Evolutionary conservation across 1,284 basidiomycete genomes (phyloP), one percentile per base, ranked within the genome.

Genomic region (Ustilago hordei): DNA sequence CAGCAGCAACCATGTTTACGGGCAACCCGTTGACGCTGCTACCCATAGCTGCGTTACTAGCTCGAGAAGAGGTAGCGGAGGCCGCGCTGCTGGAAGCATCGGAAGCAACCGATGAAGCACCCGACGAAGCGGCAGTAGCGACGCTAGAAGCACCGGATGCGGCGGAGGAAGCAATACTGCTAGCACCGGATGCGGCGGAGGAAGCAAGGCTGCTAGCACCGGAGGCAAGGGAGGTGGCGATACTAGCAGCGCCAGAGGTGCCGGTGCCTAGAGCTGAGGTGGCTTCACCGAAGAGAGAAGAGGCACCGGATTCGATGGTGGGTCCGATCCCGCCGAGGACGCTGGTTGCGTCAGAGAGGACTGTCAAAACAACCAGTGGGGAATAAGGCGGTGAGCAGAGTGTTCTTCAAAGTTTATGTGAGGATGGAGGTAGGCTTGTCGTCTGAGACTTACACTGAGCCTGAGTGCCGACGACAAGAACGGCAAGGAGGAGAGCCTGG

Each of bases 401-500:
- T 34, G 4, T 38, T 39, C n/a, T 7, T 8, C 36, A 38, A 8
- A n/a, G n/a, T 39, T 15, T 4, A 28, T 3, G 31, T 12, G 23
- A 47, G 55, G 4, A 8, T 13, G 0, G 3, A 11, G 11, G 13
- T 12, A 23, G 13, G 12, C 19, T 19, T 13, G 41, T 17, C 17
- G 17, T 17, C 15, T 19, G 39, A 4, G 13, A 67, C 72, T 60
- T 67, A 75, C 72, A 15, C 47, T 70, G 72, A 60, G 64, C 73
- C 47, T 75, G 73, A 2, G 61, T 39, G 34, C 50, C 58, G 23
- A 52, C 61, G 32, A 75, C 45, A 31, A 75, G 61, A 13, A 71
- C 61, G 48, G 68, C 55, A n/a, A 75, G 61, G 17, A 75, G 56
- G 38, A 67, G 54, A 47, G 68, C 73, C 55, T 75, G 73, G 12